phyloP scores from a whole-genome alignment of 169 alveolate species.

The Amoebophrya sp. region DNA sequence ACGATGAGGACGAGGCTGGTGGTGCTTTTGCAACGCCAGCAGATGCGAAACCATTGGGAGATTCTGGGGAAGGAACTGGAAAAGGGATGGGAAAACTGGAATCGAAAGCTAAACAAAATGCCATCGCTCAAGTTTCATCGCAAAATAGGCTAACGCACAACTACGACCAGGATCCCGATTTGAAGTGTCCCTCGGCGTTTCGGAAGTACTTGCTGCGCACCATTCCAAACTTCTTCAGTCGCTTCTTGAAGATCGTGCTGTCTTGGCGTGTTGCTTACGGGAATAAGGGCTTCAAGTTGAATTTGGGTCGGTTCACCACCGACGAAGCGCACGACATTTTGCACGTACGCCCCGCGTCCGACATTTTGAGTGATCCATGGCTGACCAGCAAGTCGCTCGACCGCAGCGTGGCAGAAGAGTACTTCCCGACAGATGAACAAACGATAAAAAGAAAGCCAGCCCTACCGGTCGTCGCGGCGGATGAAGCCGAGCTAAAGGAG shows the following conservation, averaged over 20 bases:
- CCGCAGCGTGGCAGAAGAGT: neutral
- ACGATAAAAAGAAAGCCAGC: too few relatives aligned
- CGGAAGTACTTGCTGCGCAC: neutral
- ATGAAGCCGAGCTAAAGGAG: too few relatives aligned
- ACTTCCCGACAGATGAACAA: neutral
- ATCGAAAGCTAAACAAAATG: neutral
- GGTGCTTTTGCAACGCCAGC: too few relatives aligned
- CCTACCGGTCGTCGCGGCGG: too few relatives aligned
- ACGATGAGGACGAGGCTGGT: neutral
- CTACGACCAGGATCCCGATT: neutral
- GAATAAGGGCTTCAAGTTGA: neutral
- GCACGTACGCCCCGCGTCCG: neutral
- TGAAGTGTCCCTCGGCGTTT: neutral
- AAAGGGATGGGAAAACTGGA: too few relatives aligned
- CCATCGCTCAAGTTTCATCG: neutral
- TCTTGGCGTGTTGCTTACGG: neutral
- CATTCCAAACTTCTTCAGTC: neutral
- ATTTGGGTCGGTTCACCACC: neutral
- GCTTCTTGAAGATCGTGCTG: neutral
- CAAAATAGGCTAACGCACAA: neutral
- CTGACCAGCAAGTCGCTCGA: neutral
- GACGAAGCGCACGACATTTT: slow-evolving; percentile 17
- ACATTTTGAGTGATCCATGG: neutral
- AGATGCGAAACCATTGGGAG: too few relatives aligned
- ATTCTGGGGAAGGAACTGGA: too few relatives aligned